These are phyloP conservation scores for Salicornia ramosissima DNA, from an alignment of 148 eudicot species.

Conservation along the genomic window DNA sequence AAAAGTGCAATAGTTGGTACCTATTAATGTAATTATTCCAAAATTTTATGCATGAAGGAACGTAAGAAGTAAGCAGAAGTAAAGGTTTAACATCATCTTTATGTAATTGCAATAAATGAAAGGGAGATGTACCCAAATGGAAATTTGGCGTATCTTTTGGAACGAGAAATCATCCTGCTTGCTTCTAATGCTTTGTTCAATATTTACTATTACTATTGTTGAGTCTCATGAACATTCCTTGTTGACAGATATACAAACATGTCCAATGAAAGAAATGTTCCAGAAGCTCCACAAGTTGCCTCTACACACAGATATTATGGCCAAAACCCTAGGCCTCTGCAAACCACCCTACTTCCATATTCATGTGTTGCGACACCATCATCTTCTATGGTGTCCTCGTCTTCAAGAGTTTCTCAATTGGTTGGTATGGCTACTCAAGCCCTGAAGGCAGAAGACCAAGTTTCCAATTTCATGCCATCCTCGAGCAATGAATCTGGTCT, in stretches of 20 bases:
- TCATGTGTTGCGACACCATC: conserved; percentile 11
- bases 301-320: conserved; percentile 18
- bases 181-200: conserved; percentile 3
- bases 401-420: conserved; percentile 16
- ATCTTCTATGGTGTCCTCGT: conserved; percentile 1
- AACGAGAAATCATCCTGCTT: neutral
- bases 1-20: too few relatives aligned
- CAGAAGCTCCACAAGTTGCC: conserved; percentile 6
- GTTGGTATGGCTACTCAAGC: conserved; percentile 22
- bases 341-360: conserved; percentile 3
- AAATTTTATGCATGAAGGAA: too few relatives aligned
- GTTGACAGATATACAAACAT: conserved; percentile 17
- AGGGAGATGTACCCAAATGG: neutral
- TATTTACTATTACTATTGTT: neutral
- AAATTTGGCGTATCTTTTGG: neutral
- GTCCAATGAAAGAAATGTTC: neutral
- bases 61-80: neutral
- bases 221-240: conserved; percentile 8
- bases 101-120: neutral
- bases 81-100: neutral
- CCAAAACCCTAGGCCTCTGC: neutral
- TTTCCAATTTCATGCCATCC: neutral
- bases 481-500: conserved; percentile 11
- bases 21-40: too few relatives aligned
- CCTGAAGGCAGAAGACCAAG: conserved; percentile 9